Percentiles rank a stretch among this genome's conserved stretches.
phyloP scores from a whole-genome alignment of 495 filamentous ascomycete genomes.

The Xanthoparmelia taractica region DNA sequence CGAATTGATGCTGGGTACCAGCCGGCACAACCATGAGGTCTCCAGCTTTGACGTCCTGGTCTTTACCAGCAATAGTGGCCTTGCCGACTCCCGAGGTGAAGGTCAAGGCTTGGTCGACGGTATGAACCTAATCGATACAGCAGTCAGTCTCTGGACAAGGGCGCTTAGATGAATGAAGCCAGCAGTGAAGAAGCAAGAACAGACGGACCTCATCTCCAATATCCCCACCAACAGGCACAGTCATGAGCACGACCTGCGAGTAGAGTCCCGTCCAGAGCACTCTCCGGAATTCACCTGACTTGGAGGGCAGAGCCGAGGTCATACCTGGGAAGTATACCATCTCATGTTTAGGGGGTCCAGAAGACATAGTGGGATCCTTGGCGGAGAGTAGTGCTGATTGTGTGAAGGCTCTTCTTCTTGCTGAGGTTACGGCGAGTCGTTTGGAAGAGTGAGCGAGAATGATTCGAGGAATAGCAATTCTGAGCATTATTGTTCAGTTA shows the following conservation, averaged over 20 bases:
- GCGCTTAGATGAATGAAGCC: neutral
- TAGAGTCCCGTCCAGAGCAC: slow-evolving; percentile 57
- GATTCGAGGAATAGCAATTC: neutral
- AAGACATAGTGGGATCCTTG: slow-evolving; percentile 26
- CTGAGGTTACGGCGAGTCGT: neutral
- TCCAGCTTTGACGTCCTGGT: slow-evolving; percentile 50
- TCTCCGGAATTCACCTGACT: slow-evolving; percentile 50
- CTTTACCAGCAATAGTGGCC: slow-evolving; percentile 51
- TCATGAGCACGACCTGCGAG: slow-evolving; percentile 58
- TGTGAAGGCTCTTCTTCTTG: slow-evolving; percentile 19
- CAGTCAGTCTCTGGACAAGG: neutral
- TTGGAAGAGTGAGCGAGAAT: neutral
- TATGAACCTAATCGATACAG: slow-evolving; percentile 33
- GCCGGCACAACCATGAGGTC: slow-evolving; percentile 59
- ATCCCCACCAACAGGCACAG: slow-evolving; percentile 53
- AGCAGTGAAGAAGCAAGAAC: slow-evolving; percentile 8
- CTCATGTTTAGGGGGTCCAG: slow-evolving; percentile 43
- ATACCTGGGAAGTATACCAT: slow-evolving; percentile 53
- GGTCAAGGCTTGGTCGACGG: slow-evolving; percentile 56
- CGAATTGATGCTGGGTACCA: slow-evolving; percentile 59
- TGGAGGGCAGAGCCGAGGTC: slow-evolving; percentile 41
- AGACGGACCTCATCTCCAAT: slow-evolving; percentile 56
- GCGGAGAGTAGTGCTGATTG: slow-evolving; percentile 27
- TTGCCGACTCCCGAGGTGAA: slow-evolving; percentile 52
- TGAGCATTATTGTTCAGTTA: slow-evolving; percentile 11